A percentile compares a stretch with the other conserved stretches of the same genome.
Evolutionary conservation across 108 stramenopile genomes (phyloP).

Genomic region (Mayamaea pseudoterrestris): DNA sequence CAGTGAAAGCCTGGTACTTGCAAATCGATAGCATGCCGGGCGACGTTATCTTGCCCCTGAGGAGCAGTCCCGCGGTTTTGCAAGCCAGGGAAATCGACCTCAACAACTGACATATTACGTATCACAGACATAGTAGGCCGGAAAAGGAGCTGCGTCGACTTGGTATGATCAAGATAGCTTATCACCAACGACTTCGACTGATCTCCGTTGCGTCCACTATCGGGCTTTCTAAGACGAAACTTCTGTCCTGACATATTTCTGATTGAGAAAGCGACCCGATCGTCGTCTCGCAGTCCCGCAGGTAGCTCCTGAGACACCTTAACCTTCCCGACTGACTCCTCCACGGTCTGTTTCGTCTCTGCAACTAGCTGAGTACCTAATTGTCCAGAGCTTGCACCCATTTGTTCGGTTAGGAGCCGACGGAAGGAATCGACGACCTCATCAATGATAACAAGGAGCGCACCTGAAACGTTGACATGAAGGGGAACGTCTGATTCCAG

Average conservation of each 20-base stretch:
- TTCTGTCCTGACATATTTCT: conserved; percentile 82
- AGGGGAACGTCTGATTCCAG: conserved; percentile 59
- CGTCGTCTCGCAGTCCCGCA: conserved; percentile 37
- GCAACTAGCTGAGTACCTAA: too few relatives aligned
- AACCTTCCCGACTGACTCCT: too few relatives aligned
- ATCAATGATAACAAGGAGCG: conserved; percentile 66
- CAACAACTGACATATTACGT: conserved; percentile 59
- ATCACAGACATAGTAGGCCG: conserved; percentile 77
- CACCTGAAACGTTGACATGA: conserved; percentile 78
- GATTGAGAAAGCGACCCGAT: conserved; percentile 83
- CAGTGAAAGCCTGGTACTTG: conserved; percentile 88
- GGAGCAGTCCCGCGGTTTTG: conserved; percentile 14
- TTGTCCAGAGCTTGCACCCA: too few relatives aligned
- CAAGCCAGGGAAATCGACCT: conserved; percentile 81
- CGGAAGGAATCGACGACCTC: conserved; percentile 52
- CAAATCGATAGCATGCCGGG: conserved; percentile 63
- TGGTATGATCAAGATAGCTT: conserved; percentile 67
- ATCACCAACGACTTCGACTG: conserved; percentile 21
- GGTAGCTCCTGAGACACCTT: too few relatives aligned
- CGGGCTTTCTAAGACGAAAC: conserved; percentile 63
- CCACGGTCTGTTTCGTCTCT: too few relatives aligned
- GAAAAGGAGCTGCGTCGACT: conserved; percentile 61
- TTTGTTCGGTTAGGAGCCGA: too few relatives aligned
- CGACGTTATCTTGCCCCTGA: conserved; percentile 8
- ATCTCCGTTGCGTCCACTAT: conserved; percentile 20